Evolutionary conservation across 2,329 filamentous ascomycete species (phyloP).

Genomic region (Tricladium varicosporioides): DNA sequence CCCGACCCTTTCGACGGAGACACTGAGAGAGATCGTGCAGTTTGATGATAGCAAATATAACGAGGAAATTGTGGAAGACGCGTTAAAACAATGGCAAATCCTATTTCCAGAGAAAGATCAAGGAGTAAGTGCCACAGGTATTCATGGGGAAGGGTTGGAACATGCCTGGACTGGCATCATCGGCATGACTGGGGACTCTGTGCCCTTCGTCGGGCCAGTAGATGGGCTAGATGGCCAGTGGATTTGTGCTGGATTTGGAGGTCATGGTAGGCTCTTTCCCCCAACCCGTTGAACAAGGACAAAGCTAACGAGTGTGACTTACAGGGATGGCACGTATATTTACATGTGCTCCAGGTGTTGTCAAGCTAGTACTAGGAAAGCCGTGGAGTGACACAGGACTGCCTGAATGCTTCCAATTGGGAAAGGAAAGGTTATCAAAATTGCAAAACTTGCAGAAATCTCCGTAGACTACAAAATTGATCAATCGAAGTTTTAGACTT

Average conservation of each 20-base stretch:
- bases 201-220: conserved; percentile 45
- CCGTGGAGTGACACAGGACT: conserved; percentile 39
- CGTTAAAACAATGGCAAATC: conserved; percentile 35
- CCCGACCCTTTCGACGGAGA: conserved; percentile 36
- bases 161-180: conserved; percentile 48
- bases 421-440: neutral
- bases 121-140: conserved; percentile 1
- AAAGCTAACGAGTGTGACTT: too few species aligned
- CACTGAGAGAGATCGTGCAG: conserved; percentile 32
- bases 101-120: conserved; percentile 35
- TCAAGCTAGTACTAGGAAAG: conserved; percentile 40
- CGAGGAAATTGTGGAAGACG: conserved; percentile 40
- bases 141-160: conserved; percentile 43
- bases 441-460: neutral
- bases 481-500: too few species aligned
- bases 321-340: conserved; percentile 43
- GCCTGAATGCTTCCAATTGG: conserved; percentile 37
- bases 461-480: too few species aligned
- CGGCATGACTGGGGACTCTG: conserved; percentile 45
- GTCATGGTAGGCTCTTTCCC: conserved; percentile 39
- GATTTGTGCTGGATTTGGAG: conserved; percentile 50
- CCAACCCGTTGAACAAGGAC: neutral
- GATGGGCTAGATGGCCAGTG: conserved; percentile 43
- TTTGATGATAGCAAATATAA: conserved; percentile 41
- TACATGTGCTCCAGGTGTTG: conserved; percentile 44